Conservation (phyloP, 2,329 filamentous ascomycete genomes). For the Epichloe typhina region DNA sequence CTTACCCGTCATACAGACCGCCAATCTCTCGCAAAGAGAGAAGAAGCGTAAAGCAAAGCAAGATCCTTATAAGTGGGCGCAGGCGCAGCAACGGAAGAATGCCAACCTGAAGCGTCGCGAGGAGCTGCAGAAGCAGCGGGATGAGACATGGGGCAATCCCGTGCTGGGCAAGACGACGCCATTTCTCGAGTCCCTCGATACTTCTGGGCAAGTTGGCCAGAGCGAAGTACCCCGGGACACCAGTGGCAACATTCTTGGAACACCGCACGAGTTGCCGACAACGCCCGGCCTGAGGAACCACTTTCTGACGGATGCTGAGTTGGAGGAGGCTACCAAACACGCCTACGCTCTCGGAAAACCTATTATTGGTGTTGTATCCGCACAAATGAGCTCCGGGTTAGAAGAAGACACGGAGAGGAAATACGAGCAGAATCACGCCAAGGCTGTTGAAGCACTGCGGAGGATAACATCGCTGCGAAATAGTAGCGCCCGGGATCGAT, state of each 20-base stretch:
- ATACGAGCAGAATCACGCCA: slow-evolving; percentile 46
- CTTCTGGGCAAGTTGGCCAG: slow-evolving; percentile 35
- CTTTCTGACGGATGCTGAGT: slow-evolving; percentile 54
- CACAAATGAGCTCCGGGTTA: slow-evolving; percentile 27
- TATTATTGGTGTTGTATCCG: slow-evolving; percentile 22
- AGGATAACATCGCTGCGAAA: slow-evolving; percentile 71
- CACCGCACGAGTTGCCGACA: slow-evolving; percentile 31
- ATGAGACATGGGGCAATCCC: slow-evolving; percentile 58
- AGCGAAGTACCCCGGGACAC: slow-evolving; percentile 24
- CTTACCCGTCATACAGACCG: slow-evolving; percentile 50
- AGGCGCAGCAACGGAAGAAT: slow-evolving; percentile 70
- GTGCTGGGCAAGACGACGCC: slow-evolving; percentile 67
- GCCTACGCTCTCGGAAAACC: slow-evolving; percentile 58
- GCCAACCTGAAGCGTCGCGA: slow-evolving; percentile 67
- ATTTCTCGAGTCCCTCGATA: slow-evolving; percentile 72
- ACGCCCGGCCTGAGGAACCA: slow-evolving; percentile 55
- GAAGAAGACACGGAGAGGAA: slow-evolving; percentile 22
- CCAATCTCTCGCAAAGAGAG: slow-evolving; percentile 48
- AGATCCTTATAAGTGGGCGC: slow-evolving; percentile 72
- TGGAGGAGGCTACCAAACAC: slow-evolving; percentile 51
- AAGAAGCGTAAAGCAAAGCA: slow-evolving; percentile 53
- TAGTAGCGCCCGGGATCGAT: slow-evolving; percentile 63
- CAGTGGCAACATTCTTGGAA: slow-evolving; percentile 27
- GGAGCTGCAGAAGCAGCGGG: slow-evolving; percentile 52
- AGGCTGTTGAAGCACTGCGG: slow-evolving; percentile 60